Conservation (phyloP, 179 eudicot genomes). For the Sideroxylon spinosum region DNA sequence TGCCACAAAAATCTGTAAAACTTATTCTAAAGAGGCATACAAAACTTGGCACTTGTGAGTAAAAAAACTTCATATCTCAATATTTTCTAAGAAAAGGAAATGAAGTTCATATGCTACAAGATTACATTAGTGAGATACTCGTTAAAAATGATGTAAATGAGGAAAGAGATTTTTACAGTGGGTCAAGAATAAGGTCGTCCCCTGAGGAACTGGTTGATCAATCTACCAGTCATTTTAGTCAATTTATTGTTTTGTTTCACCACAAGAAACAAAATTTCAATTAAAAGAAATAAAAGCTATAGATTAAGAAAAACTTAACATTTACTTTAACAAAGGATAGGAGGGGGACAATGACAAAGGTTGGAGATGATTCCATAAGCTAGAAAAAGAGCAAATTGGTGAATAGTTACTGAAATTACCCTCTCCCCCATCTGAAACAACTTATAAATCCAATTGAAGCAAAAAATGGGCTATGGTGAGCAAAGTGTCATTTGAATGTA, state of each 20-base stretch:
- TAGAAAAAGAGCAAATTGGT: background rate
- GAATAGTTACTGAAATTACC: background rate
- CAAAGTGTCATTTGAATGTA: background rate
- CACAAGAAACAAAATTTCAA: slow-evolving; percentile 4
- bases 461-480: background rate
- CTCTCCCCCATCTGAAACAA: background rate
- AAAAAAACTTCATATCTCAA: no score
- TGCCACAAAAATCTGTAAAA: background rate
- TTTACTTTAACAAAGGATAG: background rate
- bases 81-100: background rate
- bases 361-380: background rate
- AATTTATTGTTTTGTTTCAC: slow-evolving; percentile 6
- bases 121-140: background rate
- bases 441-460: background rate
- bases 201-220: slow-evolving; percentile 25
- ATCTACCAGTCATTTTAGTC: slow-evolving; percentile 28
- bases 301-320: background rate
- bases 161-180: slow-evolving; percentile 19
- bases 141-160: background rate
- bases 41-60: no score
- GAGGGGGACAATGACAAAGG: background rate
- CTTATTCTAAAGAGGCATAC: background rate
- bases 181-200: slow-evolving; percentile 22
- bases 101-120: background rate
- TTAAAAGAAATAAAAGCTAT: background rate